Evolutionary conservation across 805 yeast genomes (phyloP), one percentile per base, ranked within the genome.

Genomic region (Sungouiella blattae): DNA sequence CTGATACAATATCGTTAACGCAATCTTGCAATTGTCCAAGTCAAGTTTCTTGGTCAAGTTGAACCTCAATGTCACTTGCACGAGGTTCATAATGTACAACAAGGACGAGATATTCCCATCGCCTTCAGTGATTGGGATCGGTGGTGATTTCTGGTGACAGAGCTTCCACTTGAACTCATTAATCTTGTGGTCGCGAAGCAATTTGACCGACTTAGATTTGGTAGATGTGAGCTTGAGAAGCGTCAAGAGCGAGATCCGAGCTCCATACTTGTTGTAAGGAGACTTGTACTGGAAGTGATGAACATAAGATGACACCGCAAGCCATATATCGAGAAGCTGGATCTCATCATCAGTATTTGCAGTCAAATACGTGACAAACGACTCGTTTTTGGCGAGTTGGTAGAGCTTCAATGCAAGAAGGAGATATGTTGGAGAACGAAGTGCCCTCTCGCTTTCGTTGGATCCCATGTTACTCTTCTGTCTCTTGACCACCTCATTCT

Each of bases 81-180:
- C 28, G 14, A 41, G 33, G 23, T 46, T 47, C 13, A 46, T 25
- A 11, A 42, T 24, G 26, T 43, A 68, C 18, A 67, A 55, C 24
- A 60, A 43, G 8, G 59, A 39, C 2, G 64, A 52, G 28, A 63
- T 64, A 9, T 39, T 24, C 5, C 38, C 39, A 15, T 30, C 26
- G 18, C 16, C 24, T 13, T 30, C 27, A 17, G 34, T 37, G 18
- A 33, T 40, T 9, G 68, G 67, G 3, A 68, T 43, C 8, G 60
- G 33, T 1, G 73, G 71, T 11, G 44, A 35, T 33, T 50, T 53
- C 35, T 68, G 73, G 37, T 65, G 74, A 23, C 69, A 63, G 27
- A 67, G 44, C 43, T 67, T 68, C 69, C 70, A 68, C 35, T 57
- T 57, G 48, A 55, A 55, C 37, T 67, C 72, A 33, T 68, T 57